Base-by-base conservation (phyloP, 257 asterid species). In the Nemophila menziesii region DNA sequence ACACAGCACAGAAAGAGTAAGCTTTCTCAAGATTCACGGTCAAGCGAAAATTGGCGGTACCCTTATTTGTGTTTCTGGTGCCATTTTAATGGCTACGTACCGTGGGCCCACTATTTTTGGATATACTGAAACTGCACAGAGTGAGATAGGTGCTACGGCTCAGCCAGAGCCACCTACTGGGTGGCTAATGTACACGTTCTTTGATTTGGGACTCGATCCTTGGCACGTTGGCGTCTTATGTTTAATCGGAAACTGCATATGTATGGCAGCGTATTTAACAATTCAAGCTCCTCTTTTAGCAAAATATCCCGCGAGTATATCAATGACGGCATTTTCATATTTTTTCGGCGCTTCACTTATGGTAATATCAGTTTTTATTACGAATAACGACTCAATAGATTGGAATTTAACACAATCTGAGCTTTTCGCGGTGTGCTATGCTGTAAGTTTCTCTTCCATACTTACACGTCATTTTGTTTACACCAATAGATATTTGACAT, bases 161-260 rank as follows among this genome's bases (percentile, higher is more conserved):
- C 99, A 81, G 50, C 77, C 98, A 14, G 93, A 77, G 69, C n/a
- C n/a, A n/a, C 86, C 92, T 29, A 66, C 66, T 49, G 96, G 92
- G 56, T 75, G 78, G 93, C 63, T 81, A 46, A 18, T 79, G 60
- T 69, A 89, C 51, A 65, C 67, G 56, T 64, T 74, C 42, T 50
- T 77, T 61, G 87, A 74, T 27, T 45, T 68, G 19, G 93, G 94
- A 34, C 54, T 90, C 16, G 92, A 81, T 63, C 61, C 56, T 58
- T 90, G 96, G 96, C 85, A 81, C 66, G 60, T 90, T 5, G 99
- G 99, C 17, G 94, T 81, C 48, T 49, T 90, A 56, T 90, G 96
- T 65, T 69, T 90, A 38, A 70, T 85, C 41, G 99, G 96, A 56
- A 85, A 90, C 70, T 90, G 99, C 66, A 71, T 85, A 77, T 79